Evolutionary conservation across 108 stramenopile genomes (phyloP).

Genomic region (Nitzschia palea): DNA sequence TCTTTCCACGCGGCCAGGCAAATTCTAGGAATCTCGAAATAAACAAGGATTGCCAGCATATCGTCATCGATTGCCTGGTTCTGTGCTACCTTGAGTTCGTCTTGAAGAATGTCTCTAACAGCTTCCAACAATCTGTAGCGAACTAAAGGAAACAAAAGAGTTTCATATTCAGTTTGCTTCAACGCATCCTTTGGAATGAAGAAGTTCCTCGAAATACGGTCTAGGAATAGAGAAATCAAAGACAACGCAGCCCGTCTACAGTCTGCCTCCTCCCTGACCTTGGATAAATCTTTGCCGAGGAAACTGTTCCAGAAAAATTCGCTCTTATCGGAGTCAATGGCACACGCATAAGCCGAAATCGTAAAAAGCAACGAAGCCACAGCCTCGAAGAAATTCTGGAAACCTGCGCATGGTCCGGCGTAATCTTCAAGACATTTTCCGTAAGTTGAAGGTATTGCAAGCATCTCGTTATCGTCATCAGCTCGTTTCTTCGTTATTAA

Average conservation of each 20-base stretch:
- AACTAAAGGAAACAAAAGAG: slow-evolving; percentile 49
- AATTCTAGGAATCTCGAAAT: slow-evolving; percentile 57
- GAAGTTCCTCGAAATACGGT: slow-evolving; percentile 44
- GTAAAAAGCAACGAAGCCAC: slow-evolving; percentile 51
- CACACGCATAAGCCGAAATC: slow-evolving; percentile 45
- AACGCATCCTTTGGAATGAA: slow-evolving; percentile 34
- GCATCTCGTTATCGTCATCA: slow-evolving; percentile 6
- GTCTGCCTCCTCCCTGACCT: slow-evolving; percentile 10
- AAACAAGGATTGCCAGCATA: slow-evolving; percentile 46
- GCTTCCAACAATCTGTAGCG: slow-evolving; percentile 56
- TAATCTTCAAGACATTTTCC: slow-evolving; percentile 45
- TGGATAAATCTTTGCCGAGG: slow-evolving; percentile 41
- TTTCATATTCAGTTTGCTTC: slow-evolving; percentile 38
- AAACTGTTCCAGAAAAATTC: slow-evolving; percentile 50
- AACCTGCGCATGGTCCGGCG: slow-evolving; percentile 49
- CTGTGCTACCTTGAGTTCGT: slow-evolving; percentile 21
- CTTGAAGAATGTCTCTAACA: slow-evolving; percentile 34
- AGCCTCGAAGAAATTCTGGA: slow-evolving; percentile 41
- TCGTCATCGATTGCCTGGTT: slow-evolving; percentile 25
- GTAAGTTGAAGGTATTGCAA: slow-evolving; percentile 45
- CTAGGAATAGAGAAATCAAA: slow-evolving; percentile 47
- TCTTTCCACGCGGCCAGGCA: slow-evolving; percentile 65
- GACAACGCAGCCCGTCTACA: slow-evolving; percentile 10
- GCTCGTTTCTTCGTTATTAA: slow-evolving; percentile 28
- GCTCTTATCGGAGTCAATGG: slow-evolving; percentile 40